Evolutionary conservation across 1,284 basidiomycete species (phyloP), one percentile per base, ranked within the genome.

Genomic region (Trichosporon asahii): DNA sequence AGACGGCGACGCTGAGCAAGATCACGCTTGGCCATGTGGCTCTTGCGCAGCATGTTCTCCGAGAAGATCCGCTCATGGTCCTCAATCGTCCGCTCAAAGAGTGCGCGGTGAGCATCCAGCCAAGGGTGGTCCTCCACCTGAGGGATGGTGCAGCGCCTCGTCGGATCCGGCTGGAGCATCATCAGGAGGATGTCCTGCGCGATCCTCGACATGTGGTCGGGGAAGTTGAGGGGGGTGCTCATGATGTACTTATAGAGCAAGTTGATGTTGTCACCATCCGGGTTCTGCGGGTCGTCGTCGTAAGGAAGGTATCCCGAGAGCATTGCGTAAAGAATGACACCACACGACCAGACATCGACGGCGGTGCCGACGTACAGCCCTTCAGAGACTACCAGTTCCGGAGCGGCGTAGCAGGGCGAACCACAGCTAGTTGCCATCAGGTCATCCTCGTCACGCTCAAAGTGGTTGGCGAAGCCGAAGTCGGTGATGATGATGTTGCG

Each of bases 401-500:
- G 97, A 0, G 97, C 97, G 4, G 97, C 97, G 81, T 99, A 99
- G 84, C 97, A 99, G 0, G 97, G 97, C 40, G 91, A 93, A 7
- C 97, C 97, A 76, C 97, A 99, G 76, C 91, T 94, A 0, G 97
- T 99, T 78, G 98, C 94, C 97, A 99, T 99, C 73, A 98, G 89
- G 82, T 99, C 97, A 82, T 95, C 93, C 18, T 90, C 79, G 46
- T 89, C 89, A 77, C 94, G 91, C 82, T 95, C 93, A 80, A 98
- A 99, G 68, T 92, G 90, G 85, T 99, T 99, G 71, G 97, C 97
- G 79, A 99, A 99, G 33, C 97, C 96, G 83, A 99, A 99, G 82
- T 99, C 97, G 75, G 96, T 98, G 86, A 99, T 98, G 86, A 99
- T 97, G 73, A 99, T 94, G 83, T 99, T 99, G 70, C 97, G 90